Base-by-base conservation (phyloP, 148 eudicot species). In the Oxyria digyna region DNA sequence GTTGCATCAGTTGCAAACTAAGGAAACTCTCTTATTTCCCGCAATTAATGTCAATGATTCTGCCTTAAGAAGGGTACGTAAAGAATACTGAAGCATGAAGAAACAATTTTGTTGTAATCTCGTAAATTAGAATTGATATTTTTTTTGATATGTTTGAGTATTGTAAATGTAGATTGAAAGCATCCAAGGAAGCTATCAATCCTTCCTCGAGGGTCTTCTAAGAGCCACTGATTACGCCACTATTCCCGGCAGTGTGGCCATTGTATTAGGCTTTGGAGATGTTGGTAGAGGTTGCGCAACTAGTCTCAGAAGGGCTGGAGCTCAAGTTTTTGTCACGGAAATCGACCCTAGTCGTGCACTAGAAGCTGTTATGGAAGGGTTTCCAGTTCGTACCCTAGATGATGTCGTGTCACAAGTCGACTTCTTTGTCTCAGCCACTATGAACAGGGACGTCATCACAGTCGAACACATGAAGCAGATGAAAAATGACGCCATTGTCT, bases 381-480 rank as follows among this genome's bases (percentile, higher is more conserved):
- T 84, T 78, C 91, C 79, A 52, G 81, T 86, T 67, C 78, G 85
- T 13, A 70, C 97, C 73, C 82, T 91, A 33, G 97, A 85, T 57
- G 97, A 91, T 27, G 87, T 78, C 0, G 79, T 91, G 62, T 80
- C 91, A 8, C 80, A 84, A 40, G 95, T 78, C 1, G 95, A 91
- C 67, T 82, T 91, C 81, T 88, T 91, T 41, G 95, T 88, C 64
- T 86, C 95, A 79, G 86, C 95, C 78, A 91, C 97, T 4, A 96
- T 96, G 63, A 92, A 92, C 91, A 92, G 87, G 88, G 96, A 91
- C 83, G 86, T 92, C 78, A 92, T 92, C 78, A 89, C 87, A 89
- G 84, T 92, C 18, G 72, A 78, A 77, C 81, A 92, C 88, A 89
- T 92, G 97, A 84, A 33, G 74, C 85, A 84, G 82, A 92, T 92